These are phyloP conservation scores for Sporisorium exsertum DNA, from an alignment of 1,284 basidiomycete species.

Conservation along the genomic window DNA sequence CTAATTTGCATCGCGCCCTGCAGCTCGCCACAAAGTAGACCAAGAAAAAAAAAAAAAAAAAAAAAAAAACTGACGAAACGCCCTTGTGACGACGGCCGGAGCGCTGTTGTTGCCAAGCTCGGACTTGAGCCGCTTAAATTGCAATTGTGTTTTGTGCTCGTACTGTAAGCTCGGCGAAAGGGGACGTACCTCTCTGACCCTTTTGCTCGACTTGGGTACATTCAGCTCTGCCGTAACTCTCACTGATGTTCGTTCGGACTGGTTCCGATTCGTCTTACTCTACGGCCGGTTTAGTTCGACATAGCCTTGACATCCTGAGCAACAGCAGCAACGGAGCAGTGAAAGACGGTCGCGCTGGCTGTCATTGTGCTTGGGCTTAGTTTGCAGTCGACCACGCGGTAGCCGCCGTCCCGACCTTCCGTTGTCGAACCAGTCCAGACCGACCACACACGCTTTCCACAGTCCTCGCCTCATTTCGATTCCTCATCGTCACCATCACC, in stretches of 20 bases:
- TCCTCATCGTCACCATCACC: slow-evolving; percentile 2
- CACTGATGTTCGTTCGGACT: background rate
- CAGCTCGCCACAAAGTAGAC: background rate
- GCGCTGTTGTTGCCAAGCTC: slow-evolving; percentile 1
- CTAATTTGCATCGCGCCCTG: background rate
- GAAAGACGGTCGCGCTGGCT: background rate
- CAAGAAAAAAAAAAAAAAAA: background rate
- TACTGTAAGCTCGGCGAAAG: background rate
- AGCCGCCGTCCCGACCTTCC: background rate
- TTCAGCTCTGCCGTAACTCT: no score
- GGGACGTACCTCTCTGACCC: background rate
- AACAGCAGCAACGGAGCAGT: background rate
- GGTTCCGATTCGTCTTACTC: background rate
- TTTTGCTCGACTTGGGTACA: background rate
- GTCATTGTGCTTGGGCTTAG: no score
- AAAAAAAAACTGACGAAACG: background rate
- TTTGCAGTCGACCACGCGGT: background rate
- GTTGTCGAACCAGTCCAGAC: background rate
- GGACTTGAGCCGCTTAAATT: slow-evolving; percentile 1
- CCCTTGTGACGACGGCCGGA: background rate
- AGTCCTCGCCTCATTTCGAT: background rate
- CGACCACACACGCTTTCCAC: background rate
- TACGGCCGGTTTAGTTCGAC: background rate
- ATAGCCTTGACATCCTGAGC: no score
- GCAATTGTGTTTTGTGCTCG: background rate